Percentiles rank a stretch among this genome's conserved stretches.
These are phyloP conservation scores for Chaetomiaceae sp. DNA, from an alignment of 2,329 filamentous ascomycete species.

Conservation along the genomic window DNA sequence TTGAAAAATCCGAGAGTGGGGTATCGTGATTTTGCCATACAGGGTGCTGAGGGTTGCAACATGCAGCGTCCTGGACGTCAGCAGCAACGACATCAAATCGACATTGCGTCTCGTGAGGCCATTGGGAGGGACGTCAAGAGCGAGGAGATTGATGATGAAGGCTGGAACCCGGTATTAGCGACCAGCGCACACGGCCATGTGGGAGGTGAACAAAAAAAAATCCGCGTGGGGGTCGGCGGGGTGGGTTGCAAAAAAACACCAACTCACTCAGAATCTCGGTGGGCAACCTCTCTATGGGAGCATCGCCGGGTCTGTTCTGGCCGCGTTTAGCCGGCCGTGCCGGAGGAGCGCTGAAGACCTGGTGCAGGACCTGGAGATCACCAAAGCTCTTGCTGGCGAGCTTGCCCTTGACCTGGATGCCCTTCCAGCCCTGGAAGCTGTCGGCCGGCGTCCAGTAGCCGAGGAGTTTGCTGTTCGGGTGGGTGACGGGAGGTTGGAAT, in stretches of 20 bases:
- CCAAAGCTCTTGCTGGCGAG: constrained; percentile 57
- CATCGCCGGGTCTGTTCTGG: constrained; percentile 37
- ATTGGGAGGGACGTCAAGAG: constrained; percentile 69
- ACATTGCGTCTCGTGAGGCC: constrained; percentile 71
- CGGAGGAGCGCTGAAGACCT: constrained; percentile 49
- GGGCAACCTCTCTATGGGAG: constrained; percentile 63
- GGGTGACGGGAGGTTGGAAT: constrained; percentile 50
- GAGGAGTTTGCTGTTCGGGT: constrained; percentile 52
- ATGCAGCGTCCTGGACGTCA: constrained; percentile 72
- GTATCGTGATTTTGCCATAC: constrained; percentile 75
- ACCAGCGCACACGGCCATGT: background rate
- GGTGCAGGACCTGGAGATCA: constrained; percentile 51
- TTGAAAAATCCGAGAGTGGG: constrained; percentile 76
- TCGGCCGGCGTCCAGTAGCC: constrained; percentile 55
- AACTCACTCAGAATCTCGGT: constrained; percentile 65
- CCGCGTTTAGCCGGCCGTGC: constrained; percentile 23
- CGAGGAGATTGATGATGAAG: constrained; percentile 68
- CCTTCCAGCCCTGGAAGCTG: constrained; percentile 58
- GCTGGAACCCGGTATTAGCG: constrained; percentile 39
- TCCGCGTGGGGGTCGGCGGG: no score
- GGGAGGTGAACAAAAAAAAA: no score
- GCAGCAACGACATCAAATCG: constrained; percentile 69
- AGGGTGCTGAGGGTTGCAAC: constrained; percentile 68
- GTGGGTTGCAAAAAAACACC: background rate
- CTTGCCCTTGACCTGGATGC: constrained; percentile 55